These are phyloP conservation scores for Copromyces sp. DNA, from an alignment of 495 filamentous ascomycete species.

Conservation along the genomic window DNA sequence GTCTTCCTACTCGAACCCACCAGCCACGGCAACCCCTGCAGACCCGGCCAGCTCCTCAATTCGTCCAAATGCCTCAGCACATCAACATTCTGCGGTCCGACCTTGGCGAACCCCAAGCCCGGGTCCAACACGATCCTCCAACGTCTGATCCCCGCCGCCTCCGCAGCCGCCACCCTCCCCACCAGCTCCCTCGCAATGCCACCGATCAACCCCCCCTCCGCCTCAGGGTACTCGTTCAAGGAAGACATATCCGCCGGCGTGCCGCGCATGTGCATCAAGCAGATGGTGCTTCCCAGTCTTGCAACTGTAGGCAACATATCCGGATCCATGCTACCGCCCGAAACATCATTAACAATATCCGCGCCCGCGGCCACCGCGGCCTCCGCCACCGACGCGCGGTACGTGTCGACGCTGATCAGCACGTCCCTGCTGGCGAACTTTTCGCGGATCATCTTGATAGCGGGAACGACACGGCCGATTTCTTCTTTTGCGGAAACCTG, in stretches of 20 bases:
- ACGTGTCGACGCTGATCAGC: constrained; percentile 84
- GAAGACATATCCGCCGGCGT: constrained; percentile 72
- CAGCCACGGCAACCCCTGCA: constrained; percentile 76
- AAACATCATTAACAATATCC: constrained; percentile 92
- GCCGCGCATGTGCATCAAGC: constrained; percentile 94
- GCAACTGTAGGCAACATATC: constrained; percentile 80
- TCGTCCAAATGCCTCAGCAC: constrained; percentile 57
- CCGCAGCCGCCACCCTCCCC: constrained; percentile 61
- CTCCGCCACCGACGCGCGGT: constrained; percentile 74
- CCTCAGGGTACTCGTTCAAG: constrained; percentile 54
- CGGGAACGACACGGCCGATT: constrained; percentile 64
- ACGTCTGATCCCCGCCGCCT: constrained; percentile 70
- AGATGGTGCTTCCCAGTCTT: constrained; percentile 65
- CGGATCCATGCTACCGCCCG: constrained; percentile 66
- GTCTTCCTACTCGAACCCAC: constrained; percentile 83
- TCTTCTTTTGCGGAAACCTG: constrained; percentile 64
- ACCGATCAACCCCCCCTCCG: constrained; percentile 50
- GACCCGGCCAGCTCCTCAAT: constrained; percentile 50
- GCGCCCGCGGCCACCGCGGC: constrained; percentile 74
- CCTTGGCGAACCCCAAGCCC: constrained; percentile 89
- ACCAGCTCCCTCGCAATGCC: constrained; percentile 62
- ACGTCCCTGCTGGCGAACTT: constrained; percentile 48
- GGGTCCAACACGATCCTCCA: constrained; percentile 96
- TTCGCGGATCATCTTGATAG: constrained; percentile 62
- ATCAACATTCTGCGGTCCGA: constrained; percentile 66